Percentiles rank a stretch among this genome's conserved stretches.
Evolutionary conservation across 768 basidiomycete species (phyloP).

Genomic region (Leccinum aurantiacum): DNA sequence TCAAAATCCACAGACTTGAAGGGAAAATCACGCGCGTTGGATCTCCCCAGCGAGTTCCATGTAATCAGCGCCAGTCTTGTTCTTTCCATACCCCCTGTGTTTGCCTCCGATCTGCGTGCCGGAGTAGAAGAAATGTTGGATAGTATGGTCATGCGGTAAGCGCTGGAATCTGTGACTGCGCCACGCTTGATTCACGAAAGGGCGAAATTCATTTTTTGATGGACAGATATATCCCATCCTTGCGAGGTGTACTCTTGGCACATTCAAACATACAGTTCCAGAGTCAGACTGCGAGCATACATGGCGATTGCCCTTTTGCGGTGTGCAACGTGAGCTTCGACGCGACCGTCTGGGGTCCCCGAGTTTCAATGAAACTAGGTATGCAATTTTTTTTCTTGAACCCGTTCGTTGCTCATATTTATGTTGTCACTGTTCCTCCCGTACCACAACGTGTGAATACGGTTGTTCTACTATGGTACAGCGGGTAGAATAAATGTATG

Average conservation of each 20-base stretch:
- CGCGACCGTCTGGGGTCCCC: slow-evolving; percentile 87
- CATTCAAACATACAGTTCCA: slow-evolving; percentile 78
- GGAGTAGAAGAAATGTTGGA: slow-evolving; percentile 91
- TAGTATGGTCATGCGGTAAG: slow-evolving; percentile 92
- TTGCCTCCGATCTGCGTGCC: slow-evolving; percentile 64
- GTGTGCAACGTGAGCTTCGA: slow-evolving; percentile 75
- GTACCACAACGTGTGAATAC: neutral
- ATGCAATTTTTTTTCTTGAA: slow-evolving; percentile 25
- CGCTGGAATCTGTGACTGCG: slow-evolving; percentile 14
- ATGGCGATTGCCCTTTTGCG: slow-evolving; percentile 83
- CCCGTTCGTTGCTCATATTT: neutral
- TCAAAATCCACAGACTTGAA: slow-evolving; percentile 34
- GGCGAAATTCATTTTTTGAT: neutral
- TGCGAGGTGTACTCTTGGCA: slow-evolving; percentile 83
- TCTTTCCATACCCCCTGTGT: slow-evolving; percentile 80
- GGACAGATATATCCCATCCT: slow-evolving; percentile 82
- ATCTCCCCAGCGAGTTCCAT: slow-evolving; percentile 51
- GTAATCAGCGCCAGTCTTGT: slow-evolving; percentile 63
- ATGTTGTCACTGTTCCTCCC: neutral
- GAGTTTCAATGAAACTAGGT: slow-evolving; percentile 79
- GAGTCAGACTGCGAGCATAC: slow-evolving; percentile 61
- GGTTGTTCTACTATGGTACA: slow-evolving; percentile 30
- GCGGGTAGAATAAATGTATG: slow-evolving; percentile 86
- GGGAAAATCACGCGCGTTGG: slow-evolving; percentile 36
- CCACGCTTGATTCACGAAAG: neutral